phyloP scores from a whole-genome alignment of 371 early-diverging fungal genomes.

The Actinomortierella ambigua region DNA sequence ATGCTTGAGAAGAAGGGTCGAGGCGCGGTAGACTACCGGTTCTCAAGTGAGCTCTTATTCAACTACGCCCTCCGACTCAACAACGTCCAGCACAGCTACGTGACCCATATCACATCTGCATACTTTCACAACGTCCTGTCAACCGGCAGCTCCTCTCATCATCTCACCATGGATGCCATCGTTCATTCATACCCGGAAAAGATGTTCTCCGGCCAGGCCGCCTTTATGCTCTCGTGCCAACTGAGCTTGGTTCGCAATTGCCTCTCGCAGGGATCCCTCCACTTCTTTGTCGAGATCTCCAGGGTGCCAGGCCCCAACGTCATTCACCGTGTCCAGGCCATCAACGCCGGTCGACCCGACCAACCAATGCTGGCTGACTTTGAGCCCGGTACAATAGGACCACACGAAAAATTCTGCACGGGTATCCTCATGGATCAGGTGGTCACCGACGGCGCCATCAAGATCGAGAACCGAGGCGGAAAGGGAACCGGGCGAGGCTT shows the following conservation, averaged over 20 bases:
- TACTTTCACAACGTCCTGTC: conserved; percentile 56
- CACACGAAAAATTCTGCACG: conserved; percentile 58
- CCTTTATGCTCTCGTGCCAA: conserved; percentile 57
- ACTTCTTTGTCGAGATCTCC: conserved; percentile 52
- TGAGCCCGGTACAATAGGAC: conserved; percentile 50
- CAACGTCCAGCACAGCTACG: conserved; percentile 50
- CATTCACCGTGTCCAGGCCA: conserved; percentile 36
- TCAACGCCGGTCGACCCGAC: conserved; percentile 20
- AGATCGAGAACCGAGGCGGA: conserved; percentile 31
- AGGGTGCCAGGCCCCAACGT: conserved; percentile 55
- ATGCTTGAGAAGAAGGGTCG: conserved; percentile 48
- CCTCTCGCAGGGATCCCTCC: conserved; percentile 53
- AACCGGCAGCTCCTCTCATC: conserved; percentile 42
- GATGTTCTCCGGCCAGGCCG: conserved; percentile 53
- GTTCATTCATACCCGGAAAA: conserved; percentile 43
- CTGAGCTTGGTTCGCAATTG: conserved; percentile 48
- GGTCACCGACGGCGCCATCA: conserved; percentile 34
- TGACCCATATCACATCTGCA: conserved; percentile 45
- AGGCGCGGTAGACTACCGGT: conserved; percentile 55
- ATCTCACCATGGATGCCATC: conserved; percentile 49
- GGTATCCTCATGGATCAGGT: conserved; percentile 36
- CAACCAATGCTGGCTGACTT: conserved; percentile 32
- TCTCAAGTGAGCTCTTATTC: conserved; percentile 54
- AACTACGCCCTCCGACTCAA: conserved; percentile 49
- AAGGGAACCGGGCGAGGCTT: conserved; percentile 54